phyloP scores from a whole-genome alignment of 1,139 yeast genomes.

The Pichia sp. region DNA sequence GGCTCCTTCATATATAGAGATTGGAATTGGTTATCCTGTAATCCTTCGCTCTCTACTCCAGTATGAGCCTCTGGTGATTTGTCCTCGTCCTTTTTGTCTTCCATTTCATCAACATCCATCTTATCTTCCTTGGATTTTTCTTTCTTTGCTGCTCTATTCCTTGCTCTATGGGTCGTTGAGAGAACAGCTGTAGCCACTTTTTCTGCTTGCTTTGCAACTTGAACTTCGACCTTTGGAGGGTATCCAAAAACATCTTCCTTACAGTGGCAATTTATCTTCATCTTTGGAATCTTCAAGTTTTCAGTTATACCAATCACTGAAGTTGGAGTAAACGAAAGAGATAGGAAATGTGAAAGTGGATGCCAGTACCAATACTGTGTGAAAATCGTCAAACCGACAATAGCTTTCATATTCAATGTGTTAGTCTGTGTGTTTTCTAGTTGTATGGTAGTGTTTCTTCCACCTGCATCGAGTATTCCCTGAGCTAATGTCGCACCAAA shows the following conservation, averaged over 20 bases:
- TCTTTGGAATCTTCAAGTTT: conserved; percentile 83
- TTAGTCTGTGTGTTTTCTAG: conserved; percentile 89
- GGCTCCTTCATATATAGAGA: conserved; percentile 46
- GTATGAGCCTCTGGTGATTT: conserved; percentile 22
- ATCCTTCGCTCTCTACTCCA: conserved; percentile 19
- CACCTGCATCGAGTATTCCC: conserved; percentile 98
- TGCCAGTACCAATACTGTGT: conserved; percentile 98
- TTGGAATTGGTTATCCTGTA: conserved; percentile 22
- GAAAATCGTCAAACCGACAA: conserved; percentile 87
- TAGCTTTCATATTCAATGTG: conserved; percentile 82
- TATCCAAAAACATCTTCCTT: conserved; percentile 78
- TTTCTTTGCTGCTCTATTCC: conserved; percentile 81
- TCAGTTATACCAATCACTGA: conserved; percentile 81
- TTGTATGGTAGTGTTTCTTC: conserved; percentile 92
- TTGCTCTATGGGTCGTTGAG: conserved; percentile 88
- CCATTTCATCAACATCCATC: conserved; percentile 33
- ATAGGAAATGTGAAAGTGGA: conserved; percentile 90
- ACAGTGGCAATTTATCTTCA: conserved; percentile 75
- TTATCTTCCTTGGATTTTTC: conserved; percentile 46
- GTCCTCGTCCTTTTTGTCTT: conserved; percentile 23
- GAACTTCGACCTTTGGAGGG: conserved; percentile 83
- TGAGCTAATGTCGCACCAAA: conserved; percentile 97
- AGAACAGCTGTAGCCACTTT: conserved; percentile 90
- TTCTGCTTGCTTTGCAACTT: conserved; percentile 79
- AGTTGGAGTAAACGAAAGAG: conserved; percentile 90